Conservation (phyloP, 768 basidiomycete genomes). For the Pisolithus albus region DNA sequence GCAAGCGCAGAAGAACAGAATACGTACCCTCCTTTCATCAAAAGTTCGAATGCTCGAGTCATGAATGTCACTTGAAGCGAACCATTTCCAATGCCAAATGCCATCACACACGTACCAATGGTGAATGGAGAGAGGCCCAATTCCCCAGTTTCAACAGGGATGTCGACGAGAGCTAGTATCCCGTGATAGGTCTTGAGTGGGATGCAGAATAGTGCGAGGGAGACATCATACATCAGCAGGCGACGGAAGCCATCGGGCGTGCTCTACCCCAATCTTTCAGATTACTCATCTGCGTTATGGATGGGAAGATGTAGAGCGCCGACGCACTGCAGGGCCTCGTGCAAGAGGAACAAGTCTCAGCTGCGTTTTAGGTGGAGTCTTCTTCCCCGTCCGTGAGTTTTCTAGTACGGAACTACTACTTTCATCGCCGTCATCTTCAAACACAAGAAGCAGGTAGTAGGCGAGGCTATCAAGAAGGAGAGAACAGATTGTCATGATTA, state of each 20-base stretch:
- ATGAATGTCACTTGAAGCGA: slow-evolving; percentile 58
- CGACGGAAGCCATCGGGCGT: too few species aligned
- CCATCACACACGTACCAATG: slow-evolving; percentile 25
- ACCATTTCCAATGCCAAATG: slow-evolving; percentile 27
- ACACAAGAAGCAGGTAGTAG: too few species aligned
- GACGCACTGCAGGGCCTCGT: neutral
- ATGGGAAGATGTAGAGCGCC: slow-evolving; percentile 2
- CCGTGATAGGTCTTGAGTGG: slow-evolving; percentile 51
- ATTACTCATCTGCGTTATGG: slow-evolving; percentile 1
- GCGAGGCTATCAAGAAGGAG: too few species aligned
- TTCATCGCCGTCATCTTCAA: neutral
- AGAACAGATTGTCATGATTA: too few species aligned
- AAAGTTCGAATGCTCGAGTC: slow-evolving; percentile 44
- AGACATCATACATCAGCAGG: neutral
- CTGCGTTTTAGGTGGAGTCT: slow-evolving; percentile 1
- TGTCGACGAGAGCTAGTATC: slow-evolving; percentile 53
- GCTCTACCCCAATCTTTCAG: too few species aligned
- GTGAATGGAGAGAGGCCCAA: slow-evolving; percentile 19
- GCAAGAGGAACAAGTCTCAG: neutral
- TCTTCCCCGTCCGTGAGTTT: neutral
- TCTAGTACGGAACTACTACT: neutral
- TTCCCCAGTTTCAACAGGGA: slow-evolving; percentile 31
- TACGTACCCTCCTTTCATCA: slow-evolving; percentile 46
- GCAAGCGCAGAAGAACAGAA: slow-evolving; percentile 36
- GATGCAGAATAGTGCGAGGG: slow-evolving; percentile 39